A percentile compares a stretch with the other conserved stretches of the same genome.
Evolutionary conservation across 2,329 filamentous ascomycete species (phyloP).

Genomic region (Beauveria sp.): DNA sequence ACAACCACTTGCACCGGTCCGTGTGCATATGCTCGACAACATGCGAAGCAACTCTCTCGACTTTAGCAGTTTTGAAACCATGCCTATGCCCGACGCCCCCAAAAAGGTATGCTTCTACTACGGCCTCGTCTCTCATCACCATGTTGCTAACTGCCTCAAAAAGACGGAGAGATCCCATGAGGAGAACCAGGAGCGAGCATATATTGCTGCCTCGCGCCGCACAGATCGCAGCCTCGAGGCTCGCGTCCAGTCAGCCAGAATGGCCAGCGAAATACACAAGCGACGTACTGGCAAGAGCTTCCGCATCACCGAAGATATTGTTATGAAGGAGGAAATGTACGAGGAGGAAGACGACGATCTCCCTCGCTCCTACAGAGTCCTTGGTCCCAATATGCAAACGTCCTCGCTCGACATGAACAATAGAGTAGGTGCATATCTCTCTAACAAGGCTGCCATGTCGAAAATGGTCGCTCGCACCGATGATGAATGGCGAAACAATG

Average conservation of each 20-base stretch:
- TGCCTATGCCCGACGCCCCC: background rate
- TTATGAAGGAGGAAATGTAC: constrained; percentile 90
- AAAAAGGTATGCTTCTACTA: constrained; percentile 8
- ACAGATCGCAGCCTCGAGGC: constrained; percentile 84
- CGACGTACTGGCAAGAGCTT: constrained; percentile 75
- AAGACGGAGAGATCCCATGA: constrained; percentile 70
- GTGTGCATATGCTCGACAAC: background rate
- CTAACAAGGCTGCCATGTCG: constrained; percentile 35
- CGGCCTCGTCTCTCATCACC: background rate
- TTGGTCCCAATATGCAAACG: constrained; percentile 56
- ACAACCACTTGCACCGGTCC: background rate
- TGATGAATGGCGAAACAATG: constrained; percentile 34
- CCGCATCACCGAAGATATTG: constrained; percentile 76
- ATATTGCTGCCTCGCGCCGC: constrained; percentile 82
- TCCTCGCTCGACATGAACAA: constrained; percentile 54
- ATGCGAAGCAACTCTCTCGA: constrained; percentile 8
- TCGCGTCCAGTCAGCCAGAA: constrained; percentile 75
- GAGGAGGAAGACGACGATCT: constrained; percentile 86
- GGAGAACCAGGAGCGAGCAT: constrained; percentile 80
- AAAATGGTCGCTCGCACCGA: constrained; percentile 29
- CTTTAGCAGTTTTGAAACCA: constrained; percentile 8
- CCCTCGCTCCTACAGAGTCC: constrained; percentile 55
- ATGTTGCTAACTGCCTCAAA: background rate
- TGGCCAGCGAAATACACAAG: constrained; percentile 88
- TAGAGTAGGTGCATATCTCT: constrained; percentile 43